Evolutionary conservation across 148 eudicot genomes (phyloP).

Genomic region (Rheum nobile): DNA sequence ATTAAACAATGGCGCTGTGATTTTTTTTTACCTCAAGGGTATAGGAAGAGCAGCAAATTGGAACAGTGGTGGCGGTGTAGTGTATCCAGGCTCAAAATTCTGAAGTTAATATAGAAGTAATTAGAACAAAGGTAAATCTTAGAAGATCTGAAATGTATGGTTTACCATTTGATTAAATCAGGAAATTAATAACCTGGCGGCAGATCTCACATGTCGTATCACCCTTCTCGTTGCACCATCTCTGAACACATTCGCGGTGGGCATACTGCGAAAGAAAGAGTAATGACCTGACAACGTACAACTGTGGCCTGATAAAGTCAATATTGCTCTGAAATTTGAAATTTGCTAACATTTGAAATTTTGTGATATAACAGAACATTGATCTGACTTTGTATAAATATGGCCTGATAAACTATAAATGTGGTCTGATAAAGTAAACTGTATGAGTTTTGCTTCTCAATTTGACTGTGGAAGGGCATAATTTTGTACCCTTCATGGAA

Average conservation of each 20-base stretch:
- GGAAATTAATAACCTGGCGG: slow-evolving; percentile 38
- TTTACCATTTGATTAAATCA: neutral
- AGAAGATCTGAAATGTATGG: neutral
- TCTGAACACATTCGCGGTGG: slow-evolving; percentile 69
- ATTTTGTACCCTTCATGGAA: too few species aligned
- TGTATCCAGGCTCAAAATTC: slow-evolving; percentile 59
- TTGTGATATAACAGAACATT: too few species aligned
- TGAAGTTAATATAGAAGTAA: slow-evolving; percentile 13
- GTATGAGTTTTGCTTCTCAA: too few species aligned
- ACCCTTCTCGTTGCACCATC: slow-evolving; percentile 88
- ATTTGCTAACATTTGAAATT: too few species aligned
- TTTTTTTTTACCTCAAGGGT: slow-evolving; percentile 39
- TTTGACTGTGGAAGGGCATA: too few species aligned
- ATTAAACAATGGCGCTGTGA: neutral
- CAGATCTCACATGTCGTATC: slow-evolving; percentile 72
- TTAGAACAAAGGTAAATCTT: neutral
- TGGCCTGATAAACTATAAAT: too few species aligned
- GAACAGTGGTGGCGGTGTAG: slow-evolving; percentile 53
- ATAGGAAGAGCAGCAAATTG: slow-evolving; percentile 33
- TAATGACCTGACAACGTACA: too few species aligned
- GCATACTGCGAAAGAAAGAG: slow-evolving; percentile 45
- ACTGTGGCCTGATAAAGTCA: too few species aligned
- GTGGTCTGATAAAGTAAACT: too few species aligned
- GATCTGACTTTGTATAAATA: too few species aligned
- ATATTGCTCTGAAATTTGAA: too few species aligned